Conservation (phyloP, 2,329 filamentous ascomycete genomes). For the Arthrobotrys sphaeroides region DNA sequence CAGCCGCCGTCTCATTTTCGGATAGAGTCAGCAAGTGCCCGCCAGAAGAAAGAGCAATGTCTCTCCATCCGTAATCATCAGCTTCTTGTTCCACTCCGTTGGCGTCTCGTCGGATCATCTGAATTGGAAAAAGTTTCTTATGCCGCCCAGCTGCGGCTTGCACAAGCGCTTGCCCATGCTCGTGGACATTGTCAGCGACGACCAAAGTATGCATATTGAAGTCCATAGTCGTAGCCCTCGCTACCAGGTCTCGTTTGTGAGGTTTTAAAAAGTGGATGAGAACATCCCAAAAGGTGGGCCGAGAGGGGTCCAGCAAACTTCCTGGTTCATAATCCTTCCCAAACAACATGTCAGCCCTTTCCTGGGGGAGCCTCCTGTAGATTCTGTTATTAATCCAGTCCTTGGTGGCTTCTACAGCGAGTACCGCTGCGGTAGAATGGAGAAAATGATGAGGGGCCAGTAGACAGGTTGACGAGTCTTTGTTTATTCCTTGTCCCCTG, state of each 20-base stretch:
- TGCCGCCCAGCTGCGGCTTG: background rate
- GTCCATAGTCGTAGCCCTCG: background rate
- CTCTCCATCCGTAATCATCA: background rate
- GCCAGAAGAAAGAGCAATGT: slow-evolving; percentile 22
- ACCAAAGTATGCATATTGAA: slow-evolving; percentile 19
- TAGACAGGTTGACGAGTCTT: slow-evolving; percentile 26
- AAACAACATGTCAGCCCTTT: background rate
- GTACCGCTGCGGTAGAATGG: background rate
- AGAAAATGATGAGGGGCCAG: slow-evolving; percentile 16
- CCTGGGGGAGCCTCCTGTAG: background rate
- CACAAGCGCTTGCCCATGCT: slow-evolving; percentile 10
- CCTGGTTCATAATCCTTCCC: background rate
- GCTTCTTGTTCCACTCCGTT: background rate
- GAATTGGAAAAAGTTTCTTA: slow-evolving; percentile 27
- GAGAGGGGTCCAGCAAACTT: background rate
- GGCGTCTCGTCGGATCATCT: background rate
- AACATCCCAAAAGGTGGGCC: background rate
- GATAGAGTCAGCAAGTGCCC: slow-evolving; percentile 20
- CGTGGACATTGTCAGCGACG: slow-evolving; percentile 13
- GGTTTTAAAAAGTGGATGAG: background rate
- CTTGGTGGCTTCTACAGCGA: slow-evolving; percentile 19
- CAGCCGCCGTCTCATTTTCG: slow-evolving; percentile 6
- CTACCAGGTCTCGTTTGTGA: slow-evolving; percentile 6
- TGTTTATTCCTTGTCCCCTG: slow-evolving; percentile 50
- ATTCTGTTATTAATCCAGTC: slow-evolving; percentile 14